Evolutionary conservation across 2,329 filamentous ascomycete genomes (phyloP).

Genomic region (Cordyceps tenuipes): DNA sequence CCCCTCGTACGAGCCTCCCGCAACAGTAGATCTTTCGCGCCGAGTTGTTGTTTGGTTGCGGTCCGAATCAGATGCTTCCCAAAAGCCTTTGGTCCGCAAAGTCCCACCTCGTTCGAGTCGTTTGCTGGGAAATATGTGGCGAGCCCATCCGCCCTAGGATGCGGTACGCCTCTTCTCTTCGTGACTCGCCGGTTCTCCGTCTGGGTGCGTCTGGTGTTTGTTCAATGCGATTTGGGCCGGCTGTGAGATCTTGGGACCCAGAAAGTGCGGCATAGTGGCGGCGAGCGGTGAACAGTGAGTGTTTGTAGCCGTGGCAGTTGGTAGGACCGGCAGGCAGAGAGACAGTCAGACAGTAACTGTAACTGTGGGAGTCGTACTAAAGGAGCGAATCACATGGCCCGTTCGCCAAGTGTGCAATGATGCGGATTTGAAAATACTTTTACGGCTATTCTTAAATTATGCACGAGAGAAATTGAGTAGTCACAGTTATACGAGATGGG

Average conservation of each 20-base stretch:
- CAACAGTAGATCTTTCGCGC: constrained; percentile 13
- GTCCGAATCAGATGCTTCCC: constrained; percentile 17
- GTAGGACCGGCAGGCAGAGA: not conserved
- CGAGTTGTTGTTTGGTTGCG: constrained; percentile 1
- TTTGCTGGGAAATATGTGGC: constrained; percentile 38
- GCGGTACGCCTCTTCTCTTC: constrained; percentile 10
- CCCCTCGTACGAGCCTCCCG: not conserved
- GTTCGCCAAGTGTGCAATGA: not conserved
- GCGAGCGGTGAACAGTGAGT: constrained; percentile 10
- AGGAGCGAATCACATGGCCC: not conserved
- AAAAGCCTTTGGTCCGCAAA: constrained; percentile 25
- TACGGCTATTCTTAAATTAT: not conserved
- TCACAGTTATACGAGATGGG: not conserved
- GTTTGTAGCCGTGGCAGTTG: not conserved
- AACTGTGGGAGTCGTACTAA: not conserved
- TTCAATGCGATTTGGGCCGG: not conserved
- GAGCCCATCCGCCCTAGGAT: constrained; percentile 34
- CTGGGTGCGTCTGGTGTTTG: not conserved
- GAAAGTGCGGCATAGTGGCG: constrained; percentile 13
- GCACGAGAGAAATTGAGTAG: not conserved
- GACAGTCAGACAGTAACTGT: not conserved
- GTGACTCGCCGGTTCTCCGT: not conserved
- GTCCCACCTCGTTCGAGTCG: constrained; percentile 44
- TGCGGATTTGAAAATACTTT: not conserved
- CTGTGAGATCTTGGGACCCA: constrained; percentile 13